Conservation (phyloP, 129 eudicot species). For the Helichrysum umbraculigerum region DNA sequence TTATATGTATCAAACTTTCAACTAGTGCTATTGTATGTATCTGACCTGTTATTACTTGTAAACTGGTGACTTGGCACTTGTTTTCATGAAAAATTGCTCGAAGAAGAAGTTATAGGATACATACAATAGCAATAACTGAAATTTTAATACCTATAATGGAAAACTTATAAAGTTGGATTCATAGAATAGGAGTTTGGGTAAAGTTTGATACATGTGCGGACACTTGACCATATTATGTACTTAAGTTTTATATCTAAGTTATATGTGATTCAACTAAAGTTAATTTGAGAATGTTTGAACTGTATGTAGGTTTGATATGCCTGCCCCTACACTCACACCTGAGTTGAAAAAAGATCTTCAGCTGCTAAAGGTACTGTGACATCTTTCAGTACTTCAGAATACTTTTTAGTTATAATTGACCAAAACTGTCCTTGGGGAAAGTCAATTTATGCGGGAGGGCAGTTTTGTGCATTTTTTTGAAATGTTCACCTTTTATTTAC, state of each 20-base stretch:
- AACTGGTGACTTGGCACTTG: no score
- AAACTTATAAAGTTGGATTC: no score
- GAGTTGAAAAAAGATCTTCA: slow-evolving; percentile 85
- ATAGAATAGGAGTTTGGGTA: no score
- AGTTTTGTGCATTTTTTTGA: background rate
- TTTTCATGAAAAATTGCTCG: no score
- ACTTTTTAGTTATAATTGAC: background rate
- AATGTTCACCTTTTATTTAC: background rate
- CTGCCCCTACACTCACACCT: slow-evolving; percentile 84
- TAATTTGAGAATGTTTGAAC: slow-evolving; percentile 28
- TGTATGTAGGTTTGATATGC: slow-evolving; percentile 88
- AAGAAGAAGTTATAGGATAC: no score
- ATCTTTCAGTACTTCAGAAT: background rate
- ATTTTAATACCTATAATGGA: no score
- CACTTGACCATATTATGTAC: no score
- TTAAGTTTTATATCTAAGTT: background rate
- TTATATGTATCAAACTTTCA: no score
- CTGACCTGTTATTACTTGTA: no score
- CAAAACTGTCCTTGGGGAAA: background rate
- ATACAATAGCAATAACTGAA: no score
- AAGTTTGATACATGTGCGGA: background rate
- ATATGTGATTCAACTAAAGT: background rate
- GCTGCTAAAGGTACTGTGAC: slow-evolving; percentile 65
- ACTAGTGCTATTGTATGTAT: no score
- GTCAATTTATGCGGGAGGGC: background rate